phyloP scores from a whole-genome alignment of 495 filamentous ascomycete species.

The Penicillium coprophilum region DNA sequence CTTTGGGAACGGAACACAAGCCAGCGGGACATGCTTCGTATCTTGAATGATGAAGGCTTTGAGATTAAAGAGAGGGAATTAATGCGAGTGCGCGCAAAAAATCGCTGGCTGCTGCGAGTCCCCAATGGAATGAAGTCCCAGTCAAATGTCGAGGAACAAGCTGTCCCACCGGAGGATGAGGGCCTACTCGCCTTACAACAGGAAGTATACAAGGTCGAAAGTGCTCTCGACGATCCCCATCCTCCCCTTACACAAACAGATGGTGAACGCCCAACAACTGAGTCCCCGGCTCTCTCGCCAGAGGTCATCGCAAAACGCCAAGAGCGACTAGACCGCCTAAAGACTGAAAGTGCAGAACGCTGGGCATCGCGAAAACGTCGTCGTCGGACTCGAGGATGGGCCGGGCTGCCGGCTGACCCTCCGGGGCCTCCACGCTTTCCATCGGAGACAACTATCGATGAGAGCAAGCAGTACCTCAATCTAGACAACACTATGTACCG shows the following conservation, averaged over 20 bases:
- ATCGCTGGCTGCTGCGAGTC: slow-evolving; percentile 63
- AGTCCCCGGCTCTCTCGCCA: slow-evolving; percentile 45
- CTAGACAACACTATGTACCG: slow-evolving; percentile 64
- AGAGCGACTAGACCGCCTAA: slow-evolving; percentile 54
- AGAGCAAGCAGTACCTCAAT: slow-evolving; percentile 67
- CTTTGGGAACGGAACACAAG: slow-evolving; percentile 72
- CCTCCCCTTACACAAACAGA: slow-evolving; percentile 22
- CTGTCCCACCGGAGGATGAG: slow-evolving; percentile 39
- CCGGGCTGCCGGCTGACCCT: slow-evolving; percentile 70
- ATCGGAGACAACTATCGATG: slow-evolving; percentile 78
- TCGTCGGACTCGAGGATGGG: slow-evolving; percentile 68
- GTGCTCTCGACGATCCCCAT: slow-evolving; percentile 27
- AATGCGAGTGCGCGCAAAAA: slow-evolving; percentile 61
- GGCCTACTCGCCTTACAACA: slow-evolving; percentile 43
- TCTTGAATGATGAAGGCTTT: slow-evolving; percentile 68
- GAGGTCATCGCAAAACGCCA: slow-evolving; percentile 57
- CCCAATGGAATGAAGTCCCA: slow-evolving; percentile 56
- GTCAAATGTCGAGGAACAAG: slow-evolving; percentile 18
- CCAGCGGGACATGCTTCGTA: slow-evolving; percentile 71
- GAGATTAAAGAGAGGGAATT: slow-evolving; percentile 68
- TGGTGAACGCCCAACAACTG: slow-evolving; percentile 16
- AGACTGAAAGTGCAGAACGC: slow-evolving; percentile 62
- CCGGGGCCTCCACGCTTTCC: slow-evolving; percentile 74
- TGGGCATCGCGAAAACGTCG: slow-evolving; percentile 68
- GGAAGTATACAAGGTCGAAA: slow-evolving; percentile 41